phyloP scores from a whole-genome alignment of 2,329 filamentous ascomycete species.

The Harringtonia lauricola region DNA sequence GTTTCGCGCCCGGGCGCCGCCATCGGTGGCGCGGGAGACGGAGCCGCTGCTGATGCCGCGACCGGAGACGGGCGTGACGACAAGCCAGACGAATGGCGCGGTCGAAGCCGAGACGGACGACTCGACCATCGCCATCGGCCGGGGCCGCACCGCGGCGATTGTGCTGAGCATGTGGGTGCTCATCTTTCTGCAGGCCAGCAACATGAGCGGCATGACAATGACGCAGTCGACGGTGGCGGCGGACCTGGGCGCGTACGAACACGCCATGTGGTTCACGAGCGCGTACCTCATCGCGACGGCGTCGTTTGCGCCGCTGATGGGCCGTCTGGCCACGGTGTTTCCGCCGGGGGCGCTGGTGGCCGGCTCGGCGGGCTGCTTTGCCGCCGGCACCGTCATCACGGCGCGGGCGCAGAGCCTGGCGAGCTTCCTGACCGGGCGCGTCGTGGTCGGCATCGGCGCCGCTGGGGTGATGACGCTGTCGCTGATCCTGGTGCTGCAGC shows the following conservation, averaged over 20 bases:
- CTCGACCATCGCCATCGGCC: conserved; percentile 5
- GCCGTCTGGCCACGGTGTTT: conserved; percentile 65
- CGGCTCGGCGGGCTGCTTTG: conserved; percentile 44
- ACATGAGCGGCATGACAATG: conserved; percentile 73
- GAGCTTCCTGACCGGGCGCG: conserved; percentile 58
- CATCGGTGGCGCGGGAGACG: no score
- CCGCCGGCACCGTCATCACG: conserved; percentile 53
- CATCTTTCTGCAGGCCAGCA: conserved; percentile 52
- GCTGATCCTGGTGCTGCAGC: conserved; percentile 66
- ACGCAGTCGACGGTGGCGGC: conserved; percentile 67
- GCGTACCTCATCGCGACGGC: conserved; percentile 57
- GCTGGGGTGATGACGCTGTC: conserved; percentile 63
- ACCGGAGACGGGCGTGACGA: not conserved
- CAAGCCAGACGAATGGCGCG: not conserved
- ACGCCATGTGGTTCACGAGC: conserved; percentile 72
- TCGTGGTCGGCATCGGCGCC: conserved; percentile 56
- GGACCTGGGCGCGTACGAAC: conserved; percentile 62
- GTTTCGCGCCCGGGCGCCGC: no score
- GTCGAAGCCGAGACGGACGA: not conserved
- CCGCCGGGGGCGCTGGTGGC: conserved; percentile 56
- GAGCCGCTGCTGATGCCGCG: not conserved
- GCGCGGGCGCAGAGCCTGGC: conserved; percentile 46
- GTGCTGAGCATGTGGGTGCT: conserved; percentile 41
- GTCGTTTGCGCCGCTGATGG: conserved; percentile 55
- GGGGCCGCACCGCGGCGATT: conserved; percentile 31